Conservation (phyloP, 129 eudicot species). For the Flaveria trinervia region DNA sequence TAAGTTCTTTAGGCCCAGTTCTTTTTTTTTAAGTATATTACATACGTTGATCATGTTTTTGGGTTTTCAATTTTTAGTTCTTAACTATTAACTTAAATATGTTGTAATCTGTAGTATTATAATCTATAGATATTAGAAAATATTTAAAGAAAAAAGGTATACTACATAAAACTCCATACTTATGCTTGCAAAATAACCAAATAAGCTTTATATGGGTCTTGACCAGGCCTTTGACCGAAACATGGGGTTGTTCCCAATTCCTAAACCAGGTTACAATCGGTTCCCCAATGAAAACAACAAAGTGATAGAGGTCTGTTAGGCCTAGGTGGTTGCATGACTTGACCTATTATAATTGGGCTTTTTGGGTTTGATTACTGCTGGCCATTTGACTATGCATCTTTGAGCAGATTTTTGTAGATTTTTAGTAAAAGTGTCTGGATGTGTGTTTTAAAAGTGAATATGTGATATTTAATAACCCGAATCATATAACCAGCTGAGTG, state of each 20-base stretch:
- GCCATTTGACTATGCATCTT: neutral
- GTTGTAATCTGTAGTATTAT: neutral
- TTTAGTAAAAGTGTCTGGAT: conserved; percentile 7
- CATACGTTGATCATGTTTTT: neutral
- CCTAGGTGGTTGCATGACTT: neutral
- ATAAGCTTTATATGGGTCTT: neutral
- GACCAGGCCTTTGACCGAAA: neutral
- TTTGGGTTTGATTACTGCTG: neutral
- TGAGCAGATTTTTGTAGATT: conserved; percentile 2
- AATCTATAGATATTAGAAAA: neutral
- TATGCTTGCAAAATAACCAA: neutral
- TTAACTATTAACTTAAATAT: neutral
- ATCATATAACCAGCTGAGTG: neutral
- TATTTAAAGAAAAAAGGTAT: neutral
- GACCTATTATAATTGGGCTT: neutral
- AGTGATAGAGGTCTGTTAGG: neutral
- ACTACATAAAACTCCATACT: neutral
- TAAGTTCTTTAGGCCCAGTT: neutral
- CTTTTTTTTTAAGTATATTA: neutral
- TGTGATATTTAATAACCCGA: neutral
- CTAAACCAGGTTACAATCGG: neutral
- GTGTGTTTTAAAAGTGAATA: conserved; percentile 9
- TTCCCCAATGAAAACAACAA: neutral
- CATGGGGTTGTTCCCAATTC: neutral
- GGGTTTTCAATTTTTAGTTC: neutral